phyloP scores from a whole-genome alignment of 345 rosid species.

The Leavenworthia alabamica region DNA sequence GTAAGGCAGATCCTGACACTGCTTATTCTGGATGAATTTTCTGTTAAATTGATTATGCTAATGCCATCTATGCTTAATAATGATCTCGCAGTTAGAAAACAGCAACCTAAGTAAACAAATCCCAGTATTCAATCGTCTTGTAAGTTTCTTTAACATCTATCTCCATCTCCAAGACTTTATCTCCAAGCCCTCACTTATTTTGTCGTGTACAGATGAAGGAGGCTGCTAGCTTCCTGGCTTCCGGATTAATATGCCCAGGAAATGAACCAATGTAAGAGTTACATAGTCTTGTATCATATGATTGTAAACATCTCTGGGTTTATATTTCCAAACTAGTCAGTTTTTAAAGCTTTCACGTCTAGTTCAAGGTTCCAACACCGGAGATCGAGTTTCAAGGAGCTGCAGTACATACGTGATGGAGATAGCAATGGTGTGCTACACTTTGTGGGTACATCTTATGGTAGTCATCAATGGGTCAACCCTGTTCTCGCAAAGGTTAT shows the following conservation, averaged over 20 bases:
- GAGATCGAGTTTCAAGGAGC: constrained; percentile 89
- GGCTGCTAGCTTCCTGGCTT: constrained; percentile 40
- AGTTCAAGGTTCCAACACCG: constrained; percentile 67
- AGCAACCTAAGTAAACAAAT: constrained; percentile 53
- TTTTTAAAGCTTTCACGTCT: constrained; percentile 16
- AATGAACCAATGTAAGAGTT: constrained; percentile 52
- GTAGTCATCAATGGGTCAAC: constrained; percentile 95
- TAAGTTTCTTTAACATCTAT: constrained; percentile 37
- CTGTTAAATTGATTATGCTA: background rate
- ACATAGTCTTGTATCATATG: background rate
- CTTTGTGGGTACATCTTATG: constrained; percentile 82
- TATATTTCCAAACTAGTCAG: background rate
- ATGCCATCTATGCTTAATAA: constrained; percentile 16
- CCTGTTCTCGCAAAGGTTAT: constrained; percentile 81
- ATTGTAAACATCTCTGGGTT: constrained; percentile 2
- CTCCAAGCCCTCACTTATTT: constrained; percentile 13
- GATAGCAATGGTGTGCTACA: constrained; percentile 91
- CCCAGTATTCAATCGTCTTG: constrained; percentile 43
- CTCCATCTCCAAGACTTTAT: background rate
- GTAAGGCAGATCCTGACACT: constrained; percentile 34
- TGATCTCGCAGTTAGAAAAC: constrained; percentile 57
- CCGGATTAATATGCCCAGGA: constrained; percentile 38
- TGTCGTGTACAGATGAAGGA: constrained; percentile 54
- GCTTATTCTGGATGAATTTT: constrained; percentile 6
- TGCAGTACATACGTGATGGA: constrained; percentile 93